phyloP scores from a whole-genome alignment of 2,329 filamentous ascomycete species.

The Rhynchosporium agropyri region DNA sequence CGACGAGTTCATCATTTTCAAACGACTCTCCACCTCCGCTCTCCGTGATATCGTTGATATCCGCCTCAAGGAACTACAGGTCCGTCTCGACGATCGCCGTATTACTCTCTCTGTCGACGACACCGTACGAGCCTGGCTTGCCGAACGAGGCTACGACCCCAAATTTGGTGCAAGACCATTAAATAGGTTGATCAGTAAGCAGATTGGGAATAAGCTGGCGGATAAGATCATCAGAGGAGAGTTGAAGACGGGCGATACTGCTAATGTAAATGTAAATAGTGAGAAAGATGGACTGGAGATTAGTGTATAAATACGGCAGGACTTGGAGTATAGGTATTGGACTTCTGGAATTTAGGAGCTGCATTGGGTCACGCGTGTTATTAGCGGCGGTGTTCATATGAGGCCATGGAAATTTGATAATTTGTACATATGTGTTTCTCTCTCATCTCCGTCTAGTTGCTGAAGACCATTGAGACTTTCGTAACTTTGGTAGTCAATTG shows the following conservation, averaged over 20 bases:
- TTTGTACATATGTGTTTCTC: not conserved
- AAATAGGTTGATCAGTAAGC: conserved; percentile 85
- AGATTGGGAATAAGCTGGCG: conserved; percentile 86
- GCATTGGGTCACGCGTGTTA: not conserved
- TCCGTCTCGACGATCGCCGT: conserved; percentile 79
- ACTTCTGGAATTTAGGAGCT: not conserved
- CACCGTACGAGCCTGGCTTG: conserved; percentile 82
- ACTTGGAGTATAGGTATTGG: conserved; percentile 1
- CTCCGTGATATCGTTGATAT: conserved; percentile 94
- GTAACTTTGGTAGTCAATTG: too few relatives aligned
- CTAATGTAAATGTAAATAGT: conserved; percentile 68
- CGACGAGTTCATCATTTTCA: conserved; percentile 96
- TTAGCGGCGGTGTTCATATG: not conserved
- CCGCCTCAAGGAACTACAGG: conserved; percentile 80
- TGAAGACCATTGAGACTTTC: too few relatives aligned
- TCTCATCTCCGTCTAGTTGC: too few relatives aligned
- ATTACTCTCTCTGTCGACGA: conserved; percentile 74
- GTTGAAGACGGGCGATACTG: conserved; percentile 74
- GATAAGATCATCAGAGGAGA: conserved; percentile 90
- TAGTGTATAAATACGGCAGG: conserved; percentile 3
- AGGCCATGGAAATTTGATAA: not conserved
- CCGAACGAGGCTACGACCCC: conserved; percentile 86
- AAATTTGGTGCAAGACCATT: conserved; percentile 88
- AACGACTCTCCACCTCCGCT: conserved; percentile 75
- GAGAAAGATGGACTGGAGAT: conserved; percentile 57